Conservation (phyloP, 805 yeast genomes). For the Barnettozyma sp. region DNA sequence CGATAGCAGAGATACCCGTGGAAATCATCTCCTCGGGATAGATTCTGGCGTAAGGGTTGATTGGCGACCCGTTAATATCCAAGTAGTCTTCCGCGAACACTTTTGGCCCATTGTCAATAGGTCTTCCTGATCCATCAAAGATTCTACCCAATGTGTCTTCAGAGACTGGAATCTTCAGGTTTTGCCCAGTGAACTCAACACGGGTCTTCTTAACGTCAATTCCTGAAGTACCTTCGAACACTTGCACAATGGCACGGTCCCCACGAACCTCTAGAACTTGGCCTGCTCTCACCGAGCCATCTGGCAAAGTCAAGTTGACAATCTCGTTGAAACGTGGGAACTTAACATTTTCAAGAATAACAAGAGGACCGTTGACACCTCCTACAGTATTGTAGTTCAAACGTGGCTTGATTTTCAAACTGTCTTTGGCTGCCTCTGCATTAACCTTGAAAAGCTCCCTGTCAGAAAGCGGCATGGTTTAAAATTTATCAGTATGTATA, state of each 20-base stretch:
- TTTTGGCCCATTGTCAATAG: slow-evolving; percentile 96
- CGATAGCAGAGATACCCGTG: slow-evolving; percentile 97
- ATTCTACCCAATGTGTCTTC: slow-evolving; percentile 98
- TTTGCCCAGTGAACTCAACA: slow-evolving; percentile 95
- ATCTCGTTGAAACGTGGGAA: slow-evolving; percentile 92
- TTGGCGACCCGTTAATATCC: slow-evolving; percentile 98
- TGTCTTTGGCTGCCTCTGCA: slow-evolving; percentile 87
- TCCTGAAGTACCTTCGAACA: slow-evolving; percentile 98
- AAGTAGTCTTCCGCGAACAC: slow-evolving; percentile 97
- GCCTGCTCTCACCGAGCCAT: slow-evolving; percentile 91
- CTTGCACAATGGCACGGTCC: slow-evolving; percentile 95
- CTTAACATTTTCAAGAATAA: slow-evolving; percentile 78
- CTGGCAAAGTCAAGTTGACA: slow-evolving; percentile 94
- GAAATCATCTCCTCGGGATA: slow-evolving; percentile 99
- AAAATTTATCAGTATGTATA: neutral
- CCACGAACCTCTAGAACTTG: slow-evolving; percentile 98
- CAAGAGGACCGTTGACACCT: slow-evolving; percentile 98
- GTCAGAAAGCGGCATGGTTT: slow-evolving; percentile 27
- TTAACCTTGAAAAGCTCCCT: slow-evolving; percentile 58
- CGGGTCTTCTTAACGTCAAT: slow-evolving; percentile 96
- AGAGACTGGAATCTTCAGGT: slow-evolving; percentile 86
- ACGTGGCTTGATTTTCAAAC: slow-evolving; percentile 88
- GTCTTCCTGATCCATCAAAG: slow-evolving; percentile 98
- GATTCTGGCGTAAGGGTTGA: slow-evolving; percentile 95
- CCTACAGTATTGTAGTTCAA: slow-evolving; percentile 92